A percentile compares a stretch with the other conserved stretches of the same genome.
Evolutionary conservation across 805 yeast genomes (phyloP).

Genomic region (Ogataea polymorpha): DNA sequence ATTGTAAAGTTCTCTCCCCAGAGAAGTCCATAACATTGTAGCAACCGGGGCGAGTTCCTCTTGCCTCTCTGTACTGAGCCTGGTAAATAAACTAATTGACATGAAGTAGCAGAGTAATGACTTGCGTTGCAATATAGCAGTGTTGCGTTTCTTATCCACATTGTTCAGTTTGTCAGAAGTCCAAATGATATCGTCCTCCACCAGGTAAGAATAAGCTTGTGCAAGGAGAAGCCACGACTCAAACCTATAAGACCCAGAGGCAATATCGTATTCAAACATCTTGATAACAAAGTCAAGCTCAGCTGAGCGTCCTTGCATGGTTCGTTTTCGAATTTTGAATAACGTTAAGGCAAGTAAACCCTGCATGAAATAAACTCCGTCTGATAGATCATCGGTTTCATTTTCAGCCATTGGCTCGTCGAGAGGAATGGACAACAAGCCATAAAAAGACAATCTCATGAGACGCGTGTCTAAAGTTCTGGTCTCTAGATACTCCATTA

Average conservation of each 20-base stretch:
- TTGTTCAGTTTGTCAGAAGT: slow-evolving; percentile 76
- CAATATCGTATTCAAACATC: slow-evolving; percentile 62
- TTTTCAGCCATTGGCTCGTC: slow-evolving; percentile 33
- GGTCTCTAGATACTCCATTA: slow-evolving; percentile 47
- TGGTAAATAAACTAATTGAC: slow-evolving; percentile 52
- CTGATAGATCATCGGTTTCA: slow-evolving; percentile 33
- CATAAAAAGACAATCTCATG: slow-evolving; percentile 51
- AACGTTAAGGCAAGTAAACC: slow-evolving; percentile 67
- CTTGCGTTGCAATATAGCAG: slow-evolving; percentile 65
- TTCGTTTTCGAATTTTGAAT: slow-evolving; percentile 66
- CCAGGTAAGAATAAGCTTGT: slow-evolving; percentile 70
- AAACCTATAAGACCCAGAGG: slow-evolving; percentile 61
- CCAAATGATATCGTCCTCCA: slow-evolving; percentile 91
- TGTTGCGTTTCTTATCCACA: slow-evolving; percentile 53
- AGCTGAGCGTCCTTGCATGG: slow-evolving; percentile 76
- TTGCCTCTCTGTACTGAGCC: slow-evolving; percentile 18
- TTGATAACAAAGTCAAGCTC: slow-evolving; percentile 74
- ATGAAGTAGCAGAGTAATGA: slow-evolving; percentile 70
- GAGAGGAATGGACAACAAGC: slow-evolving; percentile 35
- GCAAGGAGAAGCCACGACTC: slow-evolving; percentile 89
- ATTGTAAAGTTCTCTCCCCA: slow-evolving; percentile 57
- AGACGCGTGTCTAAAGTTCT: slow-evolving; percentile 42
- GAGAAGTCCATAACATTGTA: slow-evolving; percentile 46
- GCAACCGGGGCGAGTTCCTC: slow-evolving; percentile 35
- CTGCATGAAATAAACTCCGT: slow-evolving; percentile 67